A percentile compares a stretch with the other conserved stretches of the same genome.
These are phyloP conservation scores for Oryza longistaminata DNA, from an alignment of 176 grass and related monocot genomes.

Conservation along the genomic window DNA sequence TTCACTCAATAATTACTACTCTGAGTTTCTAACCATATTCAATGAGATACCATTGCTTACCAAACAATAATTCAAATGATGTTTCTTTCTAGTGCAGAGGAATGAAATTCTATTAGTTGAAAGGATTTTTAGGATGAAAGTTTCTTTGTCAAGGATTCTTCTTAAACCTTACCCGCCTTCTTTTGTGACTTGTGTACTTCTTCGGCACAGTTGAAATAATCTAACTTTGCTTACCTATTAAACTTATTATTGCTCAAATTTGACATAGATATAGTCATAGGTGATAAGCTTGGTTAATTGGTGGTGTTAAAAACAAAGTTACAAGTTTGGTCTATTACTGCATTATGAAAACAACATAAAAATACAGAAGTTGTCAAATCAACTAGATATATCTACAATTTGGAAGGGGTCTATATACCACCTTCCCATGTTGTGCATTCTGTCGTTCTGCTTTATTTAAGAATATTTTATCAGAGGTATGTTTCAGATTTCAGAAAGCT, in stretches of 20 bases:
- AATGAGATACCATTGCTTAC: neutral
- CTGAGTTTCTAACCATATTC: neutral
- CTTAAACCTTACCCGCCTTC: neutral
- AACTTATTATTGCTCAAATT: neutral
- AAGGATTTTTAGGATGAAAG: neutral
- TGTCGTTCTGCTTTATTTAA: neutral
- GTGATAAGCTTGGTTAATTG: neutral
- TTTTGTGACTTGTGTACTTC: neutral
- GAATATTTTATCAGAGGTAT: neutral
- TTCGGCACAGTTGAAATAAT: neutral
- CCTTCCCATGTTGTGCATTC: neutral
- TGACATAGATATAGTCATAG: neutral
- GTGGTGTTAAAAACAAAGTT: conserved; percentile 1
- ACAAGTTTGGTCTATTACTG: neutral
- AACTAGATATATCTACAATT: neutral
- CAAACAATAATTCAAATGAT: neutral
- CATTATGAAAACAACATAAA: neutral
- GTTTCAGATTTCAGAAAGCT: conserved; percentile 14
- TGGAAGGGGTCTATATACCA: neutral
- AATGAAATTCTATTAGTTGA: neutral
- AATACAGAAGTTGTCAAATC: conserved; percentile 15
- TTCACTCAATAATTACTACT: neutral
- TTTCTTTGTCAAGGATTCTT: neutral
- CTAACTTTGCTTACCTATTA: neutral
- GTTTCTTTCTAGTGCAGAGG: neutral